These are phyloP conservation scores for Pythium periplocum DNA, from an alignment of 352 stramenopile genomes.

Conservation along the genomic window DNA sequence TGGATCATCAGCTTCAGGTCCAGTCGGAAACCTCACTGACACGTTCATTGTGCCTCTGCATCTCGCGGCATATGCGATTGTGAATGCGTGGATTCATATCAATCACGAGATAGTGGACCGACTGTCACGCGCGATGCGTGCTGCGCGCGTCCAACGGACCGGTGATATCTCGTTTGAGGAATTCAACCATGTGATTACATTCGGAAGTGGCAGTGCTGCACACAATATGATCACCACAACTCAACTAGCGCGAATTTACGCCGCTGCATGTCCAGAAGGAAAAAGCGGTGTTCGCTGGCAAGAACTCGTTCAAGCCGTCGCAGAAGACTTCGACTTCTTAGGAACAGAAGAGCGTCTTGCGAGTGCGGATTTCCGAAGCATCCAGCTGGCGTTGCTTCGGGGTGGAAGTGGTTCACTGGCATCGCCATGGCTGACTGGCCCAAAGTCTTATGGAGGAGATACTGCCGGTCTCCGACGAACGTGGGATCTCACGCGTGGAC, in stretches of 20 bases:
- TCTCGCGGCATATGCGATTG: slow-evolving; percentile 24
- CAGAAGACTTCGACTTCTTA: slow-evolving; percentile 32
- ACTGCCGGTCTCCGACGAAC: slow-evolving; percentile 14
- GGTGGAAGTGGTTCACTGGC: neutral
- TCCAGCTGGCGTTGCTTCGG: slow-evolving; percentile 22
- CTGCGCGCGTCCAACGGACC: slow-evolving; percentile 3
- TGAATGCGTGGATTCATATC: slow-evolving; percentile 26
- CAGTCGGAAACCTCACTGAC: slow-evolving; percentile 30
- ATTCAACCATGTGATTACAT: slow-evolving; percentile 31
- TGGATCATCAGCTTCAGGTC: slow-evolving; percentile 4
- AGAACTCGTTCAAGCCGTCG: slow-evolving; percentile 17
- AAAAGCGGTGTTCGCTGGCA: slow-evolving; percentile 16
- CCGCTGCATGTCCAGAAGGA: neutral
- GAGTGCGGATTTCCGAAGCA: slow-evolving; percentile 30
- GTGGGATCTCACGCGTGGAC: slow-evolving; percentile 17
- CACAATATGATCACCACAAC: slow-evolving; percentile 4
- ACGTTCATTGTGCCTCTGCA: slow-evolving; percentile 26
- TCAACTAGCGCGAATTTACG: slow-evolving; percentile 31
- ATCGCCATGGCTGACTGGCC: slow-evolving; percentile 10
- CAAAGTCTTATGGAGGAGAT: slow-evolving; percentile 11
- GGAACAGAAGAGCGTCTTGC: slow-evolving; percentile 20
- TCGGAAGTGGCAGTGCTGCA: slow-evolving; percentile 7
- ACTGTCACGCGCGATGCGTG: slow-evolving; percentile 23
- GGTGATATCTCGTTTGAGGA: slow-evolving; percentile 29
- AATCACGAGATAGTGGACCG: slow-evolving; percentile 18